These are phyloP conservation scores for Asclepias syriaca DNA, from an alignment of 257 asterid genomes.

Conservation along the genomic window DNA sequence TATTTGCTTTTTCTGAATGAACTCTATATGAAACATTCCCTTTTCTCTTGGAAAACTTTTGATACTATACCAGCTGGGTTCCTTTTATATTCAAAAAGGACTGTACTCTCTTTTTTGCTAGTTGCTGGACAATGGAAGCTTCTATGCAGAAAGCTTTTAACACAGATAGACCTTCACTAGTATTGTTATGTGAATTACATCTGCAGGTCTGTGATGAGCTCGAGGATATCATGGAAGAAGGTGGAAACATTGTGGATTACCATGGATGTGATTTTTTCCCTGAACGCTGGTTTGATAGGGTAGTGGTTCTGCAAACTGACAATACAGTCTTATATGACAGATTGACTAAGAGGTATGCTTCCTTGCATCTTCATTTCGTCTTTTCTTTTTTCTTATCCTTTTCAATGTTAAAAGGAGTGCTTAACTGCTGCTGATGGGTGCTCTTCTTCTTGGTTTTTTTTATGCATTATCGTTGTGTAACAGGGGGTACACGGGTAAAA, in stretches of 20 bases:
- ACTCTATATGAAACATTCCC: neutral
- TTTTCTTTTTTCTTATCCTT: neutral
- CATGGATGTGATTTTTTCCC: conserved; percentile 98
- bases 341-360: conserved; percentile 51
- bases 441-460: neutral
- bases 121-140: neutral
- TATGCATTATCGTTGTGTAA: conserved; percentile 3
- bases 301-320: conserved; percentile 81
- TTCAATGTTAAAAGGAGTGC: neutral
- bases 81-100: neutral
- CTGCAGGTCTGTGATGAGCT: conserved; percentile 86
- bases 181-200: neutral
- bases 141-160: neutral
- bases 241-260: conserved; percentile 94
- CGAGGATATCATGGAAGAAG: conserved; percentile 85
- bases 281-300: conserved; percentile 84
- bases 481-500: conserved; percentile 80
- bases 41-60: neutral
- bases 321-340: conserved; percentile 73
- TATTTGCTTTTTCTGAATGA: neutral
- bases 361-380: neutral
- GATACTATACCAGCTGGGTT: neutral
- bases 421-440: too few species aligned
- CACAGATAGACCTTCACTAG: neutral
- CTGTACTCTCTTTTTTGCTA: neutral